A percentile compares a stretch with the other conserved stretches of the same genome.
These are phyloP conservation scores for Skeletonema grethae DNA, from an alignment of 108 stramenopile species.

Conservation along the genomic window DNA sequence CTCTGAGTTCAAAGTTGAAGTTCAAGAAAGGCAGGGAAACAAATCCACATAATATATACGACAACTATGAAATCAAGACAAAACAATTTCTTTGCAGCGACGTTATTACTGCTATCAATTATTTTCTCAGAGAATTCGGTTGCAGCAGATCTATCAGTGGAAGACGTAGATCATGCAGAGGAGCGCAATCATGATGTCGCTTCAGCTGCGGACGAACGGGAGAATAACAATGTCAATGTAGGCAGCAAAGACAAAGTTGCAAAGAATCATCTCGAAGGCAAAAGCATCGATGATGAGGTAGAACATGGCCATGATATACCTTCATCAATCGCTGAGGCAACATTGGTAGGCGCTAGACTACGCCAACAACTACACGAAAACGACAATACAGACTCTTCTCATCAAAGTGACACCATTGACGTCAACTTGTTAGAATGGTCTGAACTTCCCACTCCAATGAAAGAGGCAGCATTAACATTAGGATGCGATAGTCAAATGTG, in stretches of 20 bases:
- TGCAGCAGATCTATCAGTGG: neutral
- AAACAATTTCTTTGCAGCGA: neutral
- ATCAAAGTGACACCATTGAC: neutral
- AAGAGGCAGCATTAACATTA: neutral
- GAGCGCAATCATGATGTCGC: too few relatives aligned
- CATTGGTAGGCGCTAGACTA: constrained; percentile 5
- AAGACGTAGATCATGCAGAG: neutral
- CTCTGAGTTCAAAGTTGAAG: neutral
- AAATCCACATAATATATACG: too few relatives aligned
- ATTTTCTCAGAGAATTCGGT: neutral
- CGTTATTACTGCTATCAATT: neutral
- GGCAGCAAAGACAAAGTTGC: neutral
- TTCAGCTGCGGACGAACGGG: neutral
- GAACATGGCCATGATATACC: neutral
- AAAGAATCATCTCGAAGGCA: neutral
- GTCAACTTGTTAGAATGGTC: constrained; percentile 1
- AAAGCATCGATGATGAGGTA: neutral
- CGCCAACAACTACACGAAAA: neutral
- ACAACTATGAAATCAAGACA: neutral
- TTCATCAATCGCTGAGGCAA: constrained; percentile 7
- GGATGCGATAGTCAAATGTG: constrained; percentile 1
- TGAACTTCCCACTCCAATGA: neutral
- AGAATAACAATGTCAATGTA: too few relatives aligned
- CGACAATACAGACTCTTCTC: neutral
- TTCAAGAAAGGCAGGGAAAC: neutral